Evolutionary conservation across 2,329 filamentous ascomycete genomes (phyloP), one percentile per base, ranked within the genome.

Genomic region (Triangularia verruculosa): DNA sequence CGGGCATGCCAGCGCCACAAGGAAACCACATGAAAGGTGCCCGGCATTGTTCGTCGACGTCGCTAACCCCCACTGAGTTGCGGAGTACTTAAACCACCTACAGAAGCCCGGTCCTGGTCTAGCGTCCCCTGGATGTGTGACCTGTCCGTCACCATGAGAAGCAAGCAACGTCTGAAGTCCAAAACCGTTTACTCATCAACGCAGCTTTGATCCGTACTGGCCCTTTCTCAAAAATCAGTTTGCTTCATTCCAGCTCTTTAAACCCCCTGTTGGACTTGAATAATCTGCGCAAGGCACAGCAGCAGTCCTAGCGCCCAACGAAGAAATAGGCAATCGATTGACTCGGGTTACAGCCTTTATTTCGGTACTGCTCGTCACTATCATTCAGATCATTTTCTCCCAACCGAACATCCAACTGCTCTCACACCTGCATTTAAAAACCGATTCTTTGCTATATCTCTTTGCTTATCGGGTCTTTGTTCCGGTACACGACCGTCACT

Each of bases 71-170:
- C 39, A 59, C 57, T 52, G 39, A 51, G 57, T 39, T 24, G 57
- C 43, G 57, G 25, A 43, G 34, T 52, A 43, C 57, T 59, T 43
- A 47, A 47, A 47, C 39, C 39, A 17, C 39, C 39, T 17, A 58
- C 34, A 52, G 57, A 47, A 43, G 39, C 57, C 55, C 57, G 39
- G 57, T 52, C 57, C 39, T 52, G 24, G 57, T 43, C 57, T 59
- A 59, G 57, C 39, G 57, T 30, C 28, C 57, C 32, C 32, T 59
- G 57, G n/a, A n/a, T n/a, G 17, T 52, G 39, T 27, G 39, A 24
- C 57, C 25, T 59, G 34, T 25, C 56, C 57, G 57, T 59, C 57
- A 59, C 57, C 39, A 59, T 59, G 34, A 59, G 39, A 47, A 39
- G 43, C 56, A 27, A 27, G 30, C 56, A 58, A 58, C 56, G 56